Evolutionary conservation across 83 land plant species (phyloP).

Genomic region (Diphasiastrum complanatum): DNA sequence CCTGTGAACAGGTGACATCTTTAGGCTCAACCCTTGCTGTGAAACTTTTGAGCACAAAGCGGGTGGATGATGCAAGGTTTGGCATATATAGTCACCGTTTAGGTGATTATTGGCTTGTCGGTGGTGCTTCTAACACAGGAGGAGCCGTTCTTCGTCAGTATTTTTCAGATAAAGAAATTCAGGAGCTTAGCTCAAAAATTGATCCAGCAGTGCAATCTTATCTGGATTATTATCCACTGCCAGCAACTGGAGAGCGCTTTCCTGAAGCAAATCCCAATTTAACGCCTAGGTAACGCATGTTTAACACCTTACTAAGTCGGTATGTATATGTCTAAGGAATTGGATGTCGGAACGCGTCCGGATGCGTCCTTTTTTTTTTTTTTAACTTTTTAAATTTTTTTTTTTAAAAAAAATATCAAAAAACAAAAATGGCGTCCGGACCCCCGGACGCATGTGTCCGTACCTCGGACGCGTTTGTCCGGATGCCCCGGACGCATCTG

Average conservation of each 20-base stretch:
- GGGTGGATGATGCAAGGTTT: conserved; percentile 61
- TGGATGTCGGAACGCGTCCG: too few species aligned
- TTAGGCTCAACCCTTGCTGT: conserved; percentile 65
- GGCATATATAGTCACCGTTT: conserved; percentile 66
- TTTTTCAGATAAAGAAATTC: conserved; percentile 46
- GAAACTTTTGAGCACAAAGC: conserved; percentile 48
- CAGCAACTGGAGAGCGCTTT: conserved; percentile 50
- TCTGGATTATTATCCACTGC: conserved; percentile 53
- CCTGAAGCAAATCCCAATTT: conserved; percentile 56
- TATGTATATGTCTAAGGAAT: neutral
- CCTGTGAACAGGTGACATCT: conserved; percentile 47
- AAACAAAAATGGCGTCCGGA: too few species aligned
- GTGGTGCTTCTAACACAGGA: conserved; percentile 70
- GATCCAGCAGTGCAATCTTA: conserved; percentile 43
- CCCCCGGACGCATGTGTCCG: too few species aligned
- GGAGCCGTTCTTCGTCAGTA: conserved; percentile 55
- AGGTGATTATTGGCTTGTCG: conserved; percentile 63
- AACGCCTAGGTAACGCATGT: conserved; percentile 40
- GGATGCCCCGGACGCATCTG: too few species aligned
- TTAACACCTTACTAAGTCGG: neutral
- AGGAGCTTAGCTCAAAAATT: conserved; percentile 39
- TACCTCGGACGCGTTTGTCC: too few species aligned
- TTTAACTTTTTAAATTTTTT: too few species aligned
- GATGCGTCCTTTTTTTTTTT: too few species aligned
- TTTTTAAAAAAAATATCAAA: too few species aligned